Evolutionary conservation across 805 yeast genomes (phyloP), one percentile per base, ranked within the genome.

Genomic region (Vanderwaltozyma polyspora): DNA sequence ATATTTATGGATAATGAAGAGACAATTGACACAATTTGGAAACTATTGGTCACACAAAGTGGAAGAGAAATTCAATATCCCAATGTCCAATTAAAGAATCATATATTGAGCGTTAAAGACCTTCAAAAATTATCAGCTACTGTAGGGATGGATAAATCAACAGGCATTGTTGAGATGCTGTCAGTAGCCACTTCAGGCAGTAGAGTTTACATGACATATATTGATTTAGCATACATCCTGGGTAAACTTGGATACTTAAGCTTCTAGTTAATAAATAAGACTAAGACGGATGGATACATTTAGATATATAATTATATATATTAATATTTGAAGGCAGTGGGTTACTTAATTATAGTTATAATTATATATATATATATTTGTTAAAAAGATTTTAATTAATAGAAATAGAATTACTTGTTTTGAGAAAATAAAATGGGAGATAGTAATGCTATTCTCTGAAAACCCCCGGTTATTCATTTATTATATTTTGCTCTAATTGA

Each of bases 181-280:
- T 59, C 65, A 7, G 56, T 62, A 10, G 68, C 66, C 1, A 59
- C 67, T 1, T 46, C 56, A 15, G 68, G 68, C 0, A 44, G 44
- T n/a, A 52, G 62, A 19, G 49, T 48, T 2, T 58, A 41, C 38
- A 41, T 71, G 15, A 57, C 57, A 4, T 68, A 66, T 37, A 44
- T 60, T 26, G 76, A 72, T 42, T 67, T 72, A 44, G 74, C 68
- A 5, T 54, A 61, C 35, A 49, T 68, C 9, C 40, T 72, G 37
- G 78, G 76, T 1, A 65, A 67, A 39, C 38, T 70, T 14, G 75
- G 75, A 5, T 58, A 60, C 32, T 43, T 66, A 30, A 44, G 52
- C 25, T 51, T 44, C 38, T 48, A 39, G 41, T n/a, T 10, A 5
- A 7, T n/a, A n/a, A n/a, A n/a, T n/a, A n/a, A n/a, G n/a, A n/a